Evolutionary conservation across 1,284 basidiomycete species (phyloP).

Genomic region (Moesziomyces sp.): DNA sequence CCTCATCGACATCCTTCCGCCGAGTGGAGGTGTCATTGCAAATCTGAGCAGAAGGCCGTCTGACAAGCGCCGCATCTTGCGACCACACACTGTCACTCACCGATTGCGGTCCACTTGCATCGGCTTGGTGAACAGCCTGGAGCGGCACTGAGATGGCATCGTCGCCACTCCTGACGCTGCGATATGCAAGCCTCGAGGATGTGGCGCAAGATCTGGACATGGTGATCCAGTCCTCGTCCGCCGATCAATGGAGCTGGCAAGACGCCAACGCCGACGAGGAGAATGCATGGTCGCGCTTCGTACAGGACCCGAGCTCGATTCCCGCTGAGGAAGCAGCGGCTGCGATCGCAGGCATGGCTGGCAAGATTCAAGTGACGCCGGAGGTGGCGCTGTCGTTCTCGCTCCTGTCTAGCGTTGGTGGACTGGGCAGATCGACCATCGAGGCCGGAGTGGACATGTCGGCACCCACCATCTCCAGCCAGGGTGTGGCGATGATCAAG

Average conservation of each 20-base stretch:
- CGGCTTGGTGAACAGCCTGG: not conserved
- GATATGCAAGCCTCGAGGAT: slow-evolving; percentile 24
- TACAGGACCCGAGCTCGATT: slow-evolving; percentile 2
- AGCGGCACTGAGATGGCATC: slow-evolving; percentile 18
- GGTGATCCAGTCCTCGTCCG: slow-evolving; percentile 36
- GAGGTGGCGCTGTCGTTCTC: slow-evolving; percentile 10
- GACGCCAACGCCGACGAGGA: slow-evolving; percentile 7
- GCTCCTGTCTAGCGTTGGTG: slow-evolving; percentile 6
- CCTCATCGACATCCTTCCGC: too few relatives aligned
- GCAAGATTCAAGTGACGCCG: slow-evolving; percentile 5
- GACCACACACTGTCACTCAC: too few relatives aligned
- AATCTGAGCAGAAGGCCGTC: too few relatives aligned
- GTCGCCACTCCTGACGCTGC: slow-evolving; percentile 17
- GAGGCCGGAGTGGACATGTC: slow-evolving; percentile 32
- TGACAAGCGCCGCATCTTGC: not conserved
- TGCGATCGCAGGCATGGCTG: slow-evolving; percentile 8
- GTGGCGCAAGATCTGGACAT: slow-evolving; percentile 43
- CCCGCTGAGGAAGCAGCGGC: not conserved
- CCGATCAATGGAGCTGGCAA: slow-evolving; percentile 30
- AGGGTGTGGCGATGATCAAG: slow-evolving; percentile 5
- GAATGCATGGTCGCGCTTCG: slow-evolving; percentile 7
- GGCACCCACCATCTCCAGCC: slow-evolving; percentile 9
- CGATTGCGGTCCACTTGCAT: not conserved
- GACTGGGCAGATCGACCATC: not conserved
- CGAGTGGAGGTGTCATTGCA: slow-evolving; percentile 1